These are phyloP conservation scores for Dryadomyces quercivorus DNA, from an alignment of 2,329 filamentous ascomycete genomes.

Conservation along the genomic window DNA sequence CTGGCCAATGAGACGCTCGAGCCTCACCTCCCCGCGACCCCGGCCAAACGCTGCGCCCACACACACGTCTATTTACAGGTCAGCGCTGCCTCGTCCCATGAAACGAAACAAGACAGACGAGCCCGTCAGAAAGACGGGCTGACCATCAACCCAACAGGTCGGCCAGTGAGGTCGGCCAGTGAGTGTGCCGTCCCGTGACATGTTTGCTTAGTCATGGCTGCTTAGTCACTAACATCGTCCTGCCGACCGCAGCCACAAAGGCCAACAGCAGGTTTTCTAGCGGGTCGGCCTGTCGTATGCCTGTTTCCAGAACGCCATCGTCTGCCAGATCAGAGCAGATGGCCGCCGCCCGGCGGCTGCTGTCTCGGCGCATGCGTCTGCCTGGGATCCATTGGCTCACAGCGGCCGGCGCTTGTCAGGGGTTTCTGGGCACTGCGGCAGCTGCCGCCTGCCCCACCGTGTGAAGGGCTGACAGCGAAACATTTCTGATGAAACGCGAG, in stretches of 20 bases:
- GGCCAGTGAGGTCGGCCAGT: too few species aligned
- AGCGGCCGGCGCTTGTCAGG: slow-evolving; percentile 6
- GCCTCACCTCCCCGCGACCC: neutral
- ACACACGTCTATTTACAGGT: too few species aligned
- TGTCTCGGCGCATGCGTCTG: neutral
- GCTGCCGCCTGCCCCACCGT: slow-evolving; percentile 3
- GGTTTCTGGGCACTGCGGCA: neutral
- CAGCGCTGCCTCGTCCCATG: too few species aligned
- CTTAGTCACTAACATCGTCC: too few species aligned
- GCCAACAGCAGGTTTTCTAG: too few species aligned
- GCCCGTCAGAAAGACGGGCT: neutral
- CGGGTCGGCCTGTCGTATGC: too few species aligned
- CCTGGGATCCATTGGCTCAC: slow-evolving; percentile 6
- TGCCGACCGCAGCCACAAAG: too few species aligned
- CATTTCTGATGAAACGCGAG: too few species aligned
- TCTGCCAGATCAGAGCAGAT: neutral
- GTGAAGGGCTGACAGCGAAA: neutral
- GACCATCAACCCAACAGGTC: too few species aligned
- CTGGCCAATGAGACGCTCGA: slow-evolving; percentile 1
- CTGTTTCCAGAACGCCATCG: too few species aligned
- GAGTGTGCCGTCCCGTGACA: too few species aligned
- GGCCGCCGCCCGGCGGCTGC: neutral
- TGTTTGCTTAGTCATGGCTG: too few species aligned
- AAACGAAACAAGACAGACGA: neutral
- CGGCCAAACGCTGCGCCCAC: neutral